phyloP scores from a whole-genome alignment of 495 filamentous ascomycete genomes.

The Gamarada debralockiae region DNA sequence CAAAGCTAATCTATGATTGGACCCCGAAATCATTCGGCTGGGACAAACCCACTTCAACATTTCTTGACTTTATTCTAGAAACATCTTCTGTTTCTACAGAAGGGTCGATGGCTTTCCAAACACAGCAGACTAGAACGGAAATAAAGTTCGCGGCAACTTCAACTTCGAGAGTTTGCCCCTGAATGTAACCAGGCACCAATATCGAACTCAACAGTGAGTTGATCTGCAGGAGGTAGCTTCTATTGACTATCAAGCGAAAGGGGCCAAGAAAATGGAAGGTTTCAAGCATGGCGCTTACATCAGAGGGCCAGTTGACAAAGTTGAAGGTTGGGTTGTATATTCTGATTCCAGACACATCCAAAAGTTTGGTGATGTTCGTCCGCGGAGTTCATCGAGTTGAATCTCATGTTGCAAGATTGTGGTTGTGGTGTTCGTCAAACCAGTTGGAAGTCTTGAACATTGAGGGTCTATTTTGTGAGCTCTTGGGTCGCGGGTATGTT shows the following conservation, averaged over 20 bases:
- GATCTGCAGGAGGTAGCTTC: not conserved
- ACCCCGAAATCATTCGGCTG: too few species aligned
- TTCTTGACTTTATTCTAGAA: too few species aligned
- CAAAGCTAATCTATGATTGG: too few species aligned
- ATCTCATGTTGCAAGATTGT: not conserved
- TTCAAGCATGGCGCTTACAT: not conserved
- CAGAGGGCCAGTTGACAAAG: not conserved
- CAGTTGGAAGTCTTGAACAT: not conserved
- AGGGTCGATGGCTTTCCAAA: too few species aligned
- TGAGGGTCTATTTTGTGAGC: not conserved
- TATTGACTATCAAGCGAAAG: not conserved
- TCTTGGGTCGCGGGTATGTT: not conserved
- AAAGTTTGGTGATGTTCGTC: not conserved
- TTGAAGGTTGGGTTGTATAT: not conserved
- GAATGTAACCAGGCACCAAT: not conserved
- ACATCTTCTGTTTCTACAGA: too few species aligned
- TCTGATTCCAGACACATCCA: not conserved
- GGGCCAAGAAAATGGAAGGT: not conserved
- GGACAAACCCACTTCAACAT: too few species aligned
- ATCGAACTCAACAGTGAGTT: not conserved
- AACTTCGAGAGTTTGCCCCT: not conserved
- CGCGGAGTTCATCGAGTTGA: not conserved
- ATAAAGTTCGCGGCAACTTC: not conserved
- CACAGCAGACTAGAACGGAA: too few species aligned
- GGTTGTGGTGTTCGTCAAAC: not conserved